Evolutionary conservation across 1,284 basidiomycete species (phyloP).

Genomic region (Stereum hirsutum): DNA sequence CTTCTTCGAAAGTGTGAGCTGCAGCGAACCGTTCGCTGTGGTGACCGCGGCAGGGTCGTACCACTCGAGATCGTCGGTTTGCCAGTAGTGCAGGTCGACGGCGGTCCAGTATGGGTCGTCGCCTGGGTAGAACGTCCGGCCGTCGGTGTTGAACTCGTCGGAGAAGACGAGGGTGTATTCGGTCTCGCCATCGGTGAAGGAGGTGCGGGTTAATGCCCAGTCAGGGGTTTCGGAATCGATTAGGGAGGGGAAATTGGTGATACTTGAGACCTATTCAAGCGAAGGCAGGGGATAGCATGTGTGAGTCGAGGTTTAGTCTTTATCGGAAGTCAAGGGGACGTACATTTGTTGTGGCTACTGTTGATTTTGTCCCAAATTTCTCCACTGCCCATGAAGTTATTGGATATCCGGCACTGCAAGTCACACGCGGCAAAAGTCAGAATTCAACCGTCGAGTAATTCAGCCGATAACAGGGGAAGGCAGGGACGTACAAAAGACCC

Average conservation of each 20-base stretch:
- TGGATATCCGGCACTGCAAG: constrained; percentile 1
- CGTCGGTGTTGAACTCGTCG: constrained; percentile 83
- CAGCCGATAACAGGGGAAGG: not conserved
- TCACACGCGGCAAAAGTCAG: too few species aligned
- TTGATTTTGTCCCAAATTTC: not conserved
- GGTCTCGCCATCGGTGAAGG: constrained; percentile 26
- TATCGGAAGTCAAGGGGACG: not conserved
- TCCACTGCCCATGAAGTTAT: not conserved
- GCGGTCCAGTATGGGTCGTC: constrained; percentile 65
- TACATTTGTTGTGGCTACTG: not conserved
- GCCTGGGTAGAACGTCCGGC: constrained; percentile 68
- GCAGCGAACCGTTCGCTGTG: constrained; percentile 71
- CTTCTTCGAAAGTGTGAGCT: constrained; percentile 67
- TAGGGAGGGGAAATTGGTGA: constrained; percentile 29
- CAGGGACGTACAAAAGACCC: constrained; percentile 23
- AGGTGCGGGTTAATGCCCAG: constrained; percentile 28
- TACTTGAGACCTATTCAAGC: constrained; percentile 34
- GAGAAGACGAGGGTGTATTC: constrained; percentile 70
- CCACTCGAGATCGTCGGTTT: constrained; percentile 32
- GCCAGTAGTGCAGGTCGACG: constrained; percentile 64
- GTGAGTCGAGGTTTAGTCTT: not conserved
- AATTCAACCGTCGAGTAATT: not conserved
- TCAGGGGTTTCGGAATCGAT: constrained; percentile 45
- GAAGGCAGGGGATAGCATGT: constrained; percentile 7
- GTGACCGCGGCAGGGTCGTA: constrained; percentile 75